Evolutionary conservation across 164 flowering plant genomes (phyloP).

Genomic region (Berberis vulgaris): DNA sequence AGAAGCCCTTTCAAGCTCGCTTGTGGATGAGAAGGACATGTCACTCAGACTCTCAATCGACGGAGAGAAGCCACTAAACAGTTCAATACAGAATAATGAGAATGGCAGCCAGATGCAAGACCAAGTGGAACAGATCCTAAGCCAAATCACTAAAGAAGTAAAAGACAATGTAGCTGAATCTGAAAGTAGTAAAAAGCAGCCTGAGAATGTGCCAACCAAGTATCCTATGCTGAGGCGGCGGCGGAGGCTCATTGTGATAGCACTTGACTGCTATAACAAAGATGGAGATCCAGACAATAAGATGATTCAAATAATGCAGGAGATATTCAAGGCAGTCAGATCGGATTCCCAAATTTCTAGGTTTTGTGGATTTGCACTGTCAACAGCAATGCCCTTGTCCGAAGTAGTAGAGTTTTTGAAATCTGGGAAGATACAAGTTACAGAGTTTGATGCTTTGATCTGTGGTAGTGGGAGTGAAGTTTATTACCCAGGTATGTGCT

Average conservation of each 20-base stretch:
- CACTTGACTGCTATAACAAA: conserved; percentile 67
- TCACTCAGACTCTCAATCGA: conserved; percentile 63
- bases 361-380: conserved; percentile 58
- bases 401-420: conserved; percentile 48
- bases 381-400: conserved; percentile 78
- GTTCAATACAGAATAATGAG: conserved; percentile 32
- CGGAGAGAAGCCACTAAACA: conserved; percentile 73
- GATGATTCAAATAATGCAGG: conserved; percentile 50
- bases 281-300: conserved; percentile 50
- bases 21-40: conserved; percentile 79
- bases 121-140: conserved; percentile 58
- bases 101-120: conserved; percentile 50
- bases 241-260: conserved; percentile 54
- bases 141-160: conserved; percentile 42
- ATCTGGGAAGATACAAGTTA: conserved; percentile 47
- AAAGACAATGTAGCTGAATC: conserved; percentile 19
- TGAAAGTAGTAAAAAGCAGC: conserved; percentile 28
- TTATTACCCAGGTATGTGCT: conserved; percentile 61
- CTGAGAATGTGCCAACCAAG: conserved; percentile 41
- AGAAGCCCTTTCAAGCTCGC: conserved; percentile 75
- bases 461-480: conserved; percentile 93
- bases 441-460: conserved; percentile 79
- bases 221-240: conserved; percentile 69
- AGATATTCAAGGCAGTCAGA: conserved; percentile 53
- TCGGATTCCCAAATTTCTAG: conserved; percentile 42